Evolutionary conservation across 371 early-diverging fungal species (phyloP), one percentile per base, ranked within the genome.

Genomic region (Conidiobolus incongruus): DNA sequence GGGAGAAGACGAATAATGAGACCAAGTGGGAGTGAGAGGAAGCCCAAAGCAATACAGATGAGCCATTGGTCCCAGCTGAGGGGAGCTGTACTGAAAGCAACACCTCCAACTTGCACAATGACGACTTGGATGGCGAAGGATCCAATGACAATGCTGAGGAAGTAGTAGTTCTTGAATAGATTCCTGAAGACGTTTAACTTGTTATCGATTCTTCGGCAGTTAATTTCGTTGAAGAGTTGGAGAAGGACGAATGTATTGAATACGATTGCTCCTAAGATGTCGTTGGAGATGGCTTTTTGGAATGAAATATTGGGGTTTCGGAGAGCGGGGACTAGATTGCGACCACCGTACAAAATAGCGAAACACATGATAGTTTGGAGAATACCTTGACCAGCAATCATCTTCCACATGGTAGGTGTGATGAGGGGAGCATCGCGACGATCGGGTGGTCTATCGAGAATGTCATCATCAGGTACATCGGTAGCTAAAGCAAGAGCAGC

Each of bases 211-310:
- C 75, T 70, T 20, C 82, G 69, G 52, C 80, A 81, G 60, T 82
- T 83, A 61, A 83, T 64, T 51, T 79, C 78, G 57, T 90, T 92
- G 55, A 94, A 91, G n/a, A 95, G 61, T 63, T 94, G 95, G 30
- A 88, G 59, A 55, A 91, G 84, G 30, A 95, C 86, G 65, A 96
- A 97, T 12, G 77, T 58, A 59, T 96, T 97, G 67, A 95, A 96
- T 10, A 94, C 74, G 52, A 91, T 65, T 10, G 89, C 80, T 40
- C 69, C 70, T 44, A 82, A 62, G 15, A 73, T 62, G 6, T n/a
- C n/a, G n/a, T n/a, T n/a, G n/a, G n/a, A n/a, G n/a, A n/a, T n/a
- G n/a, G n/a, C n/a, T n/a, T n/a, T n/a, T n/a, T n/a, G n/a, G n/a
- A n/a, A n/a, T n/a, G n/a, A n/a, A n/a, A n/a, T n/a, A n/a, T n/a